Base-by-base conservation (phyloP, 192 early-diverging fungal genomes). In the Pecoramyces ruminantium region DNA sequence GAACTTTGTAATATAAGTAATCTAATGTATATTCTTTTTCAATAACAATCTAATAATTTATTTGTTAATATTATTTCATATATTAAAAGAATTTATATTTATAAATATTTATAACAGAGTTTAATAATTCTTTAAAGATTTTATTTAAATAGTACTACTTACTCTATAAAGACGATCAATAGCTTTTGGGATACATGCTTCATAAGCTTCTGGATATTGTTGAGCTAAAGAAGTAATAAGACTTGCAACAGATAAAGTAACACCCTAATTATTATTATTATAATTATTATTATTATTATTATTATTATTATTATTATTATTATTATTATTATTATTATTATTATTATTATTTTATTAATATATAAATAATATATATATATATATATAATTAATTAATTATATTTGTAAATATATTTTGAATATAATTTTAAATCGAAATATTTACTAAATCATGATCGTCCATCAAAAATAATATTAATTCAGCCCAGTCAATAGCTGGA, bases 1-100 rank as follows among this genome's bases (percentile, higher is more conserved):
- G 96, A 58, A 99, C 95, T 85, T 96, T 96, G 87, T 99, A 99
- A 87, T 99, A 99, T 28, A 95, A 87, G 84, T 98, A 96, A 83
- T 97, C 96, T 25, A 88, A 79, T 11, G 92, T 85, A 84, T 89
- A 95, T 79, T 95, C 93, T 79, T 91, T 89, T 34, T 97, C 94
- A 34, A 96, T 86, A 28, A 98, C 89, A 83, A 98, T 88, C 90
- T 95, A 3, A 4, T 28, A 1, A 77, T 30, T 15, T 34, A 77
- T 2, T 18, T 30, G 13, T 18, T 77, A 77, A 79, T 79, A 34
- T n/a, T n/a, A n/a, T n/a, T n/a, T n/a, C n/a, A n/a, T n/a, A n/a
- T 34, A 34, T 34, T 34, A 34, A 34, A 34, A 6, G 30, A 34
- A 34, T 34, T 34, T 34, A 34, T 34, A 34, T 34, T 6, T 34